phyloP scores from a whole-genome alignment of 176 grass and related monocot species.

The Zizania latifolia region DNA sequence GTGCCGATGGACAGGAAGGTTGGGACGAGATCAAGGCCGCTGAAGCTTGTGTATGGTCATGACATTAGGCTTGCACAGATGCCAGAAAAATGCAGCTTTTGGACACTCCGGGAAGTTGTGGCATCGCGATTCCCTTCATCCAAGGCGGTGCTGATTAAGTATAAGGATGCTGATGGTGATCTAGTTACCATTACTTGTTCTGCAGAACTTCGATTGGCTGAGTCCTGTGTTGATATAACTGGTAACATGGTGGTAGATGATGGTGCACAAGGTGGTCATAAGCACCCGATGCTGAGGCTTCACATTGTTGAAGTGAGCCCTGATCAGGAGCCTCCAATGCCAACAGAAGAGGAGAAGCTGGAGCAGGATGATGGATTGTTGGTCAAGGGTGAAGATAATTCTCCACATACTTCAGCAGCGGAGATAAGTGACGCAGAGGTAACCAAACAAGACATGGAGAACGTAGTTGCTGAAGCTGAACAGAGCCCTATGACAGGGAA shows the following conservation, averaged over 20 bases:
- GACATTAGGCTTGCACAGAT: slow-evolving; percentile 87
- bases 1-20: slow-evolving; percentile 14
- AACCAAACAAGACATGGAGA: slow-evolving; percentile 32
- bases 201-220: slow-evolving; percentile 65
- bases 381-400: slow-evolving; percentile 40
- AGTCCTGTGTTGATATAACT: slow-evolving; percentile 44
- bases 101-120: slow-evolving; percentile 59
- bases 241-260: slow-evolving; percentile 10
- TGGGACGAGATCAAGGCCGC: slow-evolving; percentile 55
- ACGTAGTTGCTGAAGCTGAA: slow-evolving; percentile 29
- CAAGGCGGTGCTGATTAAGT: slow-evolving; percentile 90
- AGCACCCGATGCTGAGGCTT: slow-evolving; percentile 50
- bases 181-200: slow-evolving; percentile 83
- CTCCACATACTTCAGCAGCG: slow-evolving; percentile 13
- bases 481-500: slow-evolving; percentile 10
- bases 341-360: slow-evolving; percentile 47
- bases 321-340: slow-evolving; percentile 69
- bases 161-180: slow-evolving; percentile 87
- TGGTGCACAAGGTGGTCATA: slow-evolving; percentile 33
- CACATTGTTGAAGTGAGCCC: slow-evolving; percentile 79
- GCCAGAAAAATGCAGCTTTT: slow-evolving; percentile 66
- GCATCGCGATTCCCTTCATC: slow-evolving; percentile 67
- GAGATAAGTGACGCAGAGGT: slow-evolving; percentile 28
- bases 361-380: slow-evolving; percentile 51
- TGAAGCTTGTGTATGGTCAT: slow-evolving; percentile 93